phyloP scores from a whole-genome alignment of 495 filamentous ascomycete species.

The Lichenothelia convexa region DNA sequence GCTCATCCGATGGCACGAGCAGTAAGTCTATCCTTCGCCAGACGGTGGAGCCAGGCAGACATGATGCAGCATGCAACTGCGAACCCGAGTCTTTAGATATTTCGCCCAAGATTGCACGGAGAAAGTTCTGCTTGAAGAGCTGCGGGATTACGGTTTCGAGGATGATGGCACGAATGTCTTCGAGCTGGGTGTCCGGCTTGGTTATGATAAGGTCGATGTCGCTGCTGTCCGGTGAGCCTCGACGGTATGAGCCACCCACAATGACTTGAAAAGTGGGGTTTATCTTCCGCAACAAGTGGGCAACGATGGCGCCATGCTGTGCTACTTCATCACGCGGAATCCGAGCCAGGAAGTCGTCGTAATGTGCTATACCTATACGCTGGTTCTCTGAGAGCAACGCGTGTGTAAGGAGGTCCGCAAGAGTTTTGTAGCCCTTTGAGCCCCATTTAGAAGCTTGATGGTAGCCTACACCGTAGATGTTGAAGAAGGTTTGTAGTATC shows the following conservation, averaged over 20 bases:
- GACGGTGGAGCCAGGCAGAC: conserved; percentile 25
- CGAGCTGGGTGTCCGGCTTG: conserved; percentile 36
- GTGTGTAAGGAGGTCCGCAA: conserved; percentile 50
- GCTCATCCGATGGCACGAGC: conserved; percentile 60
- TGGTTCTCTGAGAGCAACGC: conserved; percentile 57
- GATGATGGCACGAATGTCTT: conserved; percentile 44
- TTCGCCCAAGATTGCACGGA: conserved; percentile 34
- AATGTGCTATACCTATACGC: conserved; percentile 59
- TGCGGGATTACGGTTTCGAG: conserved; percentile 41
- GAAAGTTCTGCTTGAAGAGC: conserved; percentile 43
- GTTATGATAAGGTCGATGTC: conserved; percentile 85
- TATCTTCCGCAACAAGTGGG: conserved; percentile 36
- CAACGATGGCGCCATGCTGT: conserved; percentile 49
- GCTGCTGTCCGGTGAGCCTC: conserved; percentile 51
- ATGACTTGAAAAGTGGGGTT: conserved; percentile 50
- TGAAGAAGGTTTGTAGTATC: conserved; percentile 47
- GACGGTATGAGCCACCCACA: conserved; percentile 71
- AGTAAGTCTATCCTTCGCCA: conserved; percentile 83
- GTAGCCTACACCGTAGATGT: conserved; percentile 66
- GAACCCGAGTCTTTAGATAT: conserved; percentile 31
- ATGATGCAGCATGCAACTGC: conserved; percentile 83
- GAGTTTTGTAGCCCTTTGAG: conserved; percentile 50
- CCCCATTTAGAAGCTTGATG: conserved; percentile 60
- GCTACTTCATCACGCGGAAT: conserved; percentile 69
- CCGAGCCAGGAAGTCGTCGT: conserved; percentile 63